Conservation (phyloP, 352 stramenopile genomes). For the Globisporangium ultimum region DNA sequence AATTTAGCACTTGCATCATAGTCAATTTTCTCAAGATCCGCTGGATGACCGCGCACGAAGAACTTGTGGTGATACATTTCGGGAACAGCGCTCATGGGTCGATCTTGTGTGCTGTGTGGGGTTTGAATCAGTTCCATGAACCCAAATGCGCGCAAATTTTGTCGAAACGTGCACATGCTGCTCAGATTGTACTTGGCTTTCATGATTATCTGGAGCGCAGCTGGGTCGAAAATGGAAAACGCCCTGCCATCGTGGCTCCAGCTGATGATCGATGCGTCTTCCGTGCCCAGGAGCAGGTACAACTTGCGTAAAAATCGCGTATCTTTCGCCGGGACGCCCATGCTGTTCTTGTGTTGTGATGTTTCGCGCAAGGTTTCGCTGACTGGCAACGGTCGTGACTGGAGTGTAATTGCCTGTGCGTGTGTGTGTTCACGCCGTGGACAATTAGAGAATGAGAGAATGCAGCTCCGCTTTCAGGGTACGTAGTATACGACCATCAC, state of each 20-base stretch:
- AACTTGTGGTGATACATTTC: constrained; percentile 12
- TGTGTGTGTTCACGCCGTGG: too few species aligned
- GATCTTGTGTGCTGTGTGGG: not conserved
- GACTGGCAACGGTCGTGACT: too few species aligned
- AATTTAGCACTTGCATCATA: constrained; percentile 12
- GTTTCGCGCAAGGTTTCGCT: too few species aligned
- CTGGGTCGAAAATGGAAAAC: not conserved
- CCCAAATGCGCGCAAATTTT: constrained; percentile 1
- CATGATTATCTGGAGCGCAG: not conserved
- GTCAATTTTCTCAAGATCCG: constrained; percentile 7
- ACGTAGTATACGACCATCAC: too few species aligned
- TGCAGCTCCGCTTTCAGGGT: too few species aligned
- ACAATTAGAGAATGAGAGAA: too few species aligned
- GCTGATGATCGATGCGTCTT: constrained; percentile 2
- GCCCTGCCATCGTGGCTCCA: constrained; percentile 1
- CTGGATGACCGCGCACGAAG: constrained; percentile 4
- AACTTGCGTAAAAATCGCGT: constrained; percentile 3
- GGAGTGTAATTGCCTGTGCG: too few species aligned
- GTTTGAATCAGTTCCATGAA: not conserved
- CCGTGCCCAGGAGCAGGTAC: not conserved
- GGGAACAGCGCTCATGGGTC: not conserved
- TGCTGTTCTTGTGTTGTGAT: not conserved
- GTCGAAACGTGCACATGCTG: constrained; percentile 7
- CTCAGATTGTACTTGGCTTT: constrained; percentile 4
- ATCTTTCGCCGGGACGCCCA: not conserved